A percentile compares a stretch with the other conserved stretches of the same genome.
These are phyloP conservation scores for Kwoniella sp. DNA, from an alignment of 768 basidiomycete genomes.

Conservation along the genomic window DNA sequence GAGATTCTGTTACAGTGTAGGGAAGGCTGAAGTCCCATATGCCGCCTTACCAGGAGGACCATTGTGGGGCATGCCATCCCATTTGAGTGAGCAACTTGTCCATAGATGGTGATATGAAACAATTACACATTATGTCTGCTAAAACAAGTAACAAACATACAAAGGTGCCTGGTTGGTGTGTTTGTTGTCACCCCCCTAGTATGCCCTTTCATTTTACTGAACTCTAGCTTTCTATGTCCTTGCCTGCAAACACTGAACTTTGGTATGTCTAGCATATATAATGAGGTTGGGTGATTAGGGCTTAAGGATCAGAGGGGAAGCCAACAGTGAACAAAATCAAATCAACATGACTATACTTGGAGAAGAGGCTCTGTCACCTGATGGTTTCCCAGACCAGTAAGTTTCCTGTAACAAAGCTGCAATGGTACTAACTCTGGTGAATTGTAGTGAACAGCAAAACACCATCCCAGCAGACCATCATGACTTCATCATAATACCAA, in stretches of 20 bases:
- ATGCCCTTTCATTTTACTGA: too few species aligned
- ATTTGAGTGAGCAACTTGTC: constrained; percentile 17
- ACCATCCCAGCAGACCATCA: too few species aligned
- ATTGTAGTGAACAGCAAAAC: too few species aligned
- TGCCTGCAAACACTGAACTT: too few species aligned
- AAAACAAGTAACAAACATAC: neutral
- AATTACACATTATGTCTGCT: neutral
- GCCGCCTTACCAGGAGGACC: constrained; percentile 44
- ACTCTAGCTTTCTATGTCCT: too few species aligned
- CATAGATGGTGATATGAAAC: constrained; percentile 3
- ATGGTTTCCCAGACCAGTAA: neutral
- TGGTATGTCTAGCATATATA: too few species aligned
- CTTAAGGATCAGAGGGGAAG: too few species aligned
- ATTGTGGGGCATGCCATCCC: constrained; percentile 27
- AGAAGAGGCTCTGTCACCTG: neutral
- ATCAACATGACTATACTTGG: neutral
- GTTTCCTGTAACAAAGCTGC: neutral
- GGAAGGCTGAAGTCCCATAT: constrained; percentile 53
- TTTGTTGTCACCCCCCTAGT: too few species aligned
- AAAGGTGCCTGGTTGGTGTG: neutral
- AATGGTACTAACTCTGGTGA: too few species aligned
- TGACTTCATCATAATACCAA: too few species aligned
- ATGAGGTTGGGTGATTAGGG: too few species aligned
- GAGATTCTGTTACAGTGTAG: constrained; percentile 49
- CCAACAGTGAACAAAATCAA: too few species aligned